Evolutionary conservation across 805 yeast species (phyloP).

Genomic region (Wickerhamomyces rabaulensis): DNA sequence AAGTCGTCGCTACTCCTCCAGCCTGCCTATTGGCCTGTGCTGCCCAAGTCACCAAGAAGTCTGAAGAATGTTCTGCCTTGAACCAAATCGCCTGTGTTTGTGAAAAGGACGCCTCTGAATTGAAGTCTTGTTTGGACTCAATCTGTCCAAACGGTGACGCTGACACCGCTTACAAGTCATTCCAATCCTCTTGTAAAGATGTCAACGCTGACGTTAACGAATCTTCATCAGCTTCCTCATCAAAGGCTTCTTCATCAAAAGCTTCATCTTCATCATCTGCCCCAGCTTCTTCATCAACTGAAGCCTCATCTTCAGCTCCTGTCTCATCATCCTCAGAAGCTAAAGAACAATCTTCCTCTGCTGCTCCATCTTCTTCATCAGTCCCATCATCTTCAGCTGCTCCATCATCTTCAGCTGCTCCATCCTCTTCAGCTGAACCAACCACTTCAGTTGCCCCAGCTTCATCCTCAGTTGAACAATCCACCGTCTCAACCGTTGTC

Average conservation of each 20-base stretch:
- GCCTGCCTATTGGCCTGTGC: constrained; percentile 92
- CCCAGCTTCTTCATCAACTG: constrained; percentile 19
- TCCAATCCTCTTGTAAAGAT: constrained; percentile 49
- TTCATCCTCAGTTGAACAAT: constrained; percentile 12
- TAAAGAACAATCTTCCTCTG: constrained; percentile 18
- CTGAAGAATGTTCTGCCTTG: constrained; percentile 51
- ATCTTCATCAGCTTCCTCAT: constrained; percentile 24
- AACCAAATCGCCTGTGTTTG: constrained; percentile 69
- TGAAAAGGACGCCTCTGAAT: constrained; percentile 43
- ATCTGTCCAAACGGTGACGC: constrained; percentile 65
- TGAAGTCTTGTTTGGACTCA: constrained; percentile 57
- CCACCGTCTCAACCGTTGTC: constrained; percentile 13
- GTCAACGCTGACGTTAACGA: constrained; percentile 30
- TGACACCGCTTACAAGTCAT: constrained; percentile 53
- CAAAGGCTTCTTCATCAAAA: constrained; percentile 23
- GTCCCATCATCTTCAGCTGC: constrained; percentile 14
- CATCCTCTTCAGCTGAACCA: constrained; percentile 15
- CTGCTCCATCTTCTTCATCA: constrained; percentile 18
- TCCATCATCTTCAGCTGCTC: constrained; percentile 20
- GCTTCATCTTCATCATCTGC: constrained; percentile 22
- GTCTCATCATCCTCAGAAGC: constrained; percentile 20
- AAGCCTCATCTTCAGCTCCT: constrained; percentile 22
- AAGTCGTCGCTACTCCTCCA: constrained; percentile 65
- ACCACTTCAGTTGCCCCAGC: constrained; percentile 11
- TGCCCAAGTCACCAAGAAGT: constrained; percentile 53